These are phyloP conservation scores for Atalantia buxifolia DNA, from an alignment of 345 rosid genomes.

Conservation along the genomic window DNA sequence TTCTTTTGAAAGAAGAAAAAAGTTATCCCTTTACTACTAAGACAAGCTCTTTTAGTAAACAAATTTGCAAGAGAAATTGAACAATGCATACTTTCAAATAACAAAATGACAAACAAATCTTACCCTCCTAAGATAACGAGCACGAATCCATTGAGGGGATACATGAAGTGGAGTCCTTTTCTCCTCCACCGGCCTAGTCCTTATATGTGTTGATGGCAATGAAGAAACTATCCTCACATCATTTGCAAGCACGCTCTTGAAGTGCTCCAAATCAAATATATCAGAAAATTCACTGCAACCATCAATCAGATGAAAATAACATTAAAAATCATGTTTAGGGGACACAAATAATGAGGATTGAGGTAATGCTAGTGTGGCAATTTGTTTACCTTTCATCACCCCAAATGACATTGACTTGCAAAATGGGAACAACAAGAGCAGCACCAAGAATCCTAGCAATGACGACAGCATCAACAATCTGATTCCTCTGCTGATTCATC, in stretches of 20 bases:
- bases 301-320: constrained; percentile 17
- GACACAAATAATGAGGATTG: not conserved
- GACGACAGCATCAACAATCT: constrained; percentile 96
- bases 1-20: not conserved
- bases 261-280: constrained; percentile 87
- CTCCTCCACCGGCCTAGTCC: constrained; percentile 85
- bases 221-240: constrained; percentile 87
- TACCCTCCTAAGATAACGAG: constrained; percentile 83
- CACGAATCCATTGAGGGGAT: constrained; percentile 90
- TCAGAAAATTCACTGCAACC: constrained; percentile 88
- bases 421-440: constrained; percentile 85
- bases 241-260: constrained; percentile 69
- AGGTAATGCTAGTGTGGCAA: not conserved
- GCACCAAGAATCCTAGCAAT: constrained; percentile 96
- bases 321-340: not conserved
- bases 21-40: not conserved
- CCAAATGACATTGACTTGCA: constrained; percentile 98
- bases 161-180: constrained; percentile 69
- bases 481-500: constrained; percentile 97
- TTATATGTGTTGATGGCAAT: constrained; percentile 74
- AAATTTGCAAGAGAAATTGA: not conserved
- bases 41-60: not conserved
- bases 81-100: not conserved
- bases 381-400: constrained; percentile 84
- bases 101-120: constrained; percentile 3